Conservation (phyloP, 139 green algal genomes). For the Micractinium sp. region DNA sequence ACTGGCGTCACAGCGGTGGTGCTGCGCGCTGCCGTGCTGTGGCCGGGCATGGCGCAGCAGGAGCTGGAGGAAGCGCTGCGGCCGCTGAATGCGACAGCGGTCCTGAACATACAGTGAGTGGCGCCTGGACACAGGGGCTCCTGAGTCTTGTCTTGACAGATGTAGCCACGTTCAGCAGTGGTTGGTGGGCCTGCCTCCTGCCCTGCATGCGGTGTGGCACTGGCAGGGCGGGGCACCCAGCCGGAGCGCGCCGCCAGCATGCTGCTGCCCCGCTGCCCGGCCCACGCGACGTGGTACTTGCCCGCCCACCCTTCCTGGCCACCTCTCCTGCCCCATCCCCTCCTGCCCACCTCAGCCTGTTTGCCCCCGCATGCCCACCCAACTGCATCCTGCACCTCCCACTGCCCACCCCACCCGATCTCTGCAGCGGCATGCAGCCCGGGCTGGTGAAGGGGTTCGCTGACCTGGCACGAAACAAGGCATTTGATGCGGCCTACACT, state of each 20-base stretch:
- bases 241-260: no score
- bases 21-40: background rate
- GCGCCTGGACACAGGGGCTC: background rate
- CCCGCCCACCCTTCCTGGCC: no score
- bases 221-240: no score
- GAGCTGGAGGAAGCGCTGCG: background rate
- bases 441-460: background rate
- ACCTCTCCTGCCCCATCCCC: no score
- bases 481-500: background rate
- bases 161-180: no score
- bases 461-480: background rate
- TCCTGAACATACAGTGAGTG: background rate
- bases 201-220: background rate
- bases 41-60: background rate
- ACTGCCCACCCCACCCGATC: no score
- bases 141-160: no score
- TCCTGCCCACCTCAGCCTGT: no score
- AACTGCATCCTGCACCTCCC: no score
- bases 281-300: no score
- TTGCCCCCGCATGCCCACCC: no score
- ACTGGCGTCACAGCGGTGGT: background rate
- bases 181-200: background rate
- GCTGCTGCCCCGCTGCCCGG: no score
- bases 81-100: background rate
- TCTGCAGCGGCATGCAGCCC: constrained; percentile 12